These are phyloP conservation scores for Penicillium bovifimosum DNA, from an alignment of 495 filamentous ascomycete species.

Conservation along the genomic window DNA sequence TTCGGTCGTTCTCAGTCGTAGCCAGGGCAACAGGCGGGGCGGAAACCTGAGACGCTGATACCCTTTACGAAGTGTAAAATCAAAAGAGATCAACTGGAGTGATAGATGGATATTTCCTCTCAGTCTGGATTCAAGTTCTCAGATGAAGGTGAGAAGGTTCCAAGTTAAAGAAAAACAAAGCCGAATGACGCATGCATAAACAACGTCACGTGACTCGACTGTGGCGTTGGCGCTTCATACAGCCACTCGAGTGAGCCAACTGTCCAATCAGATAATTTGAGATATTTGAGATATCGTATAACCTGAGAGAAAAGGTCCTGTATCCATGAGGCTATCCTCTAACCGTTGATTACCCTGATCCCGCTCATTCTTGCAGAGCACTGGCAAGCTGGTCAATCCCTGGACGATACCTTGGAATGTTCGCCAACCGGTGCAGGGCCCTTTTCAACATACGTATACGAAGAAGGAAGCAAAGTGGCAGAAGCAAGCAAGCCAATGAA, in stretches of 20 bases:
- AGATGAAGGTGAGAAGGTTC: neutral
- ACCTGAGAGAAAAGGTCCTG: too few relatives aligned
- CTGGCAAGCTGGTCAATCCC: too few relatives aligned
- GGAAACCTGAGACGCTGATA: neutral
- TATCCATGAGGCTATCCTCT: too few relatives aligned
- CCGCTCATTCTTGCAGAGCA: too few relatives aligned
- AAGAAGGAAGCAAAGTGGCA: neutral
- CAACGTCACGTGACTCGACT: constrained; percentile 11
- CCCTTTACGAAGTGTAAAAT: neutral
- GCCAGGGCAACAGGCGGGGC: constrained; percentile 37
- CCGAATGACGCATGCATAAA: constrained; percentile 18
- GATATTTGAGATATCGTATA: too few relatives aligned
- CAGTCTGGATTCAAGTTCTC: neutral
- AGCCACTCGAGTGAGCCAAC: too few relatives aligned
- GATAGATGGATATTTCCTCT: neutral
- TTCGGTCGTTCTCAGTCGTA: constrained; percentile 23
- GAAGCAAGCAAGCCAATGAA: neutral
- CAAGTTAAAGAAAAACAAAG: neutral
- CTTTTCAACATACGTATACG: too few relatives aligned
- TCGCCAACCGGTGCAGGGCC: too few relatives aligned
- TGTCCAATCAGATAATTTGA: too few relatives aligned
- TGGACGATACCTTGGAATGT: too few relatives aligned
- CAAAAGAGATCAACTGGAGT: too few relatives aligned
- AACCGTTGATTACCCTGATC: too few relatives aligned
- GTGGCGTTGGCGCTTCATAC: neutral